Percentiles rank a stretch among this genome's conserved stretches.
Evolutionary conservation across 2,329 filamentous ascomycete genomes (phyloP).

Genomic region (Fusarium sp.): DNA sequence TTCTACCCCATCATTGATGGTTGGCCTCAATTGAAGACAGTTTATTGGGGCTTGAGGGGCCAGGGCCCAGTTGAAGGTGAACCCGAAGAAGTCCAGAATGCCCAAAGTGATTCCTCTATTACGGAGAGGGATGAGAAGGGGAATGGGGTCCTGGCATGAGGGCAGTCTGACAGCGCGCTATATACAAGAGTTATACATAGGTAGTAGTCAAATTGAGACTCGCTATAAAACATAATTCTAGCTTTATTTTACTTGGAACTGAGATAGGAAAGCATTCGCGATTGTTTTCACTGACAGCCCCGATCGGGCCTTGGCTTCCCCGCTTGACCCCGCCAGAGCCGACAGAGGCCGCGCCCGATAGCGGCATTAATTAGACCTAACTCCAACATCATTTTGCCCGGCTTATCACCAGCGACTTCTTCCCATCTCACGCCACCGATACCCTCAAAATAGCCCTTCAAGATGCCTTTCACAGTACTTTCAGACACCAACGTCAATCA

Average conservation of each 20-base stretch:
- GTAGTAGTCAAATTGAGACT: background rate
- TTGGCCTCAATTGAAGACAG: slow-evolving; percentile 36
- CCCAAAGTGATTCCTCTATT: background rate
- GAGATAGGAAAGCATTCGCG: background rate
- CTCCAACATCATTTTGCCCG: background rate
- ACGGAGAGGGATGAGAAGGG: background rate
- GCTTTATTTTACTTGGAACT: rapidly evolving
- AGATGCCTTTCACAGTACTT: slow-evolving; percentile 40
- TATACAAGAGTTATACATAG: background rate
- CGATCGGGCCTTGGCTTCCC: background rate
- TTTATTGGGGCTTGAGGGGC: background rate
- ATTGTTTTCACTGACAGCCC: background rate
- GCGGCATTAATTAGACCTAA: background rate
- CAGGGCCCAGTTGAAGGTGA: background rate
- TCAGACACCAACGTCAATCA: slow-evolving; percentile 36
- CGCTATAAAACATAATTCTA: too few species aligned
- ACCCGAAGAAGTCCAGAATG: background rate
- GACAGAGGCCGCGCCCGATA: background rate
- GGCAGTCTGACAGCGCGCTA: too few species aligned
- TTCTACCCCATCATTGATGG: slow-evolving; percentile 62
- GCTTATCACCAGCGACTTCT: background rate
- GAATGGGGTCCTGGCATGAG: background rate
- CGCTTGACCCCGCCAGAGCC: background rate
- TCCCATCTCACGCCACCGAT: too few species aligned
- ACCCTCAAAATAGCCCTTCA: background rate